Evolutionary conservation across 2,329 filamentous ascomycete species (phyloP).

Genomic region (Cordyceps cateniannulata): DNA sequence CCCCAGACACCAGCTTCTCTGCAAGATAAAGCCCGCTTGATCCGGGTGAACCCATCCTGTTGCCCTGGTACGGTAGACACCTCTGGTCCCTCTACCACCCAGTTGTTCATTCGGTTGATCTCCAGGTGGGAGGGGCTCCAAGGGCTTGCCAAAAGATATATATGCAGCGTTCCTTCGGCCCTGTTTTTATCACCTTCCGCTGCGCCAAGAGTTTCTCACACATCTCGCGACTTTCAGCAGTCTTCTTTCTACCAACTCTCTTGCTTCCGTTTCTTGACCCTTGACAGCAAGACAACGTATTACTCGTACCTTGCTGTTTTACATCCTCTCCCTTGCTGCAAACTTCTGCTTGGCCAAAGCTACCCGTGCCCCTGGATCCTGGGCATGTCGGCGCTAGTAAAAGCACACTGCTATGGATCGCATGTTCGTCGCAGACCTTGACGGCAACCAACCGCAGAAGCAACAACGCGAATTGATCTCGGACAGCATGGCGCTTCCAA

Average conservation of each 20-base stretch:
- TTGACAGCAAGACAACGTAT: neutral
- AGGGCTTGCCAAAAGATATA: slow-evolving; percentile 4
- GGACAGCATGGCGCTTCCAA: neutral
- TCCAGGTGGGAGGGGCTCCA: neutral
- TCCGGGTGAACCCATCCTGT: neutral
- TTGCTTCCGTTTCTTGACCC: neutral
- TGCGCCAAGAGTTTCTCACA: neutral
- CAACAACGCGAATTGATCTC: neutral
- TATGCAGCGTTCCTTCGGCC: neutral
- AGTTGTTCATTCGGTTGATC: neutral
- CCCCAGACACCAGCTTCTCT: slow-evolving; percentile 1
- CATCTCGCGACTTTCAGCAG: neutral
- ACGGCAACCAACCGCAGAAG: neutral
- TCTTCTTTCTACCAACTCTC: neutral
- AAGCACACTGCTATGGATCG: neutral
- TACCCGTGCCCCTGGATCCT: neutral
- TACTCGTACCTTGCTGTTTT: neutral
- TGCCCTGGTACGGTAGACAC: neutral
- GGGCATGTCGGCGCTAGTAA: slow-evolving; percentile 3
- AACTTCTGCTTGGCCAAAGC: neutral
- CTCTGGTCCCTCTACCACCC: slow-evolving; percentile 1
- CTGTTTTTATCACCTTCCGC: neutral
- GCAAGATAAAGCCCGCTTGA: neutral
- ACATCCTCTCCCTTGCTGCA: neutral
- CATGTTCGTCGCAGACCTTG: neutral